A percentile compares a stretch with the other conserved stretches of the same genome.
Evolutionary conservation across 768 basidiomycete genomes (phyloP).

Genomic region (Dacryopinax spathularia): DNA sequence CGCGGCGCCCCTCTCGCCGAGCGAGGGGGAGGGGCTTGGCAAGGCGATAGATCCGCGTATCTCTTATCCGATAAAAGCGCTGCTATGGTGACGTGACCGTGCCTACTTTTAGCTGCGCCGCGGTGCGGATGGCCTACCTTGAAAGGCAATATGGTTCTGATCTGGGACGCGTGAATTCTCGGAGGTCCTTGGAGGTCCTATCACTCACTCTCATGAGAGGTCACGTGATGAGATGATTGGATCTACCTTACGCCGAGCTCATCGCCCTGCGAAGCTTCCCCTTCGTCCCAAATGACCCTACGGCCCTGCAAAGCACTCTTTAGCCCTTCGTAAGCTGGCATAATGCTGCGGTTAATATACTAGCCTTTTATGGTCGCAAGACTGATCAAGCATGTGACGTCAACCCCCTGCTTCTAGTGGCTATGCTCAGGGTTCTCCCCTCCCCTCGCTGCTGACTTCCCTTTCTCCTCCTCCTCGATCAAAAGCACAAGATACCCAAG

Average conservation of each 20-base stretch:
- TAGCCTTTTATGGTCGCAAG: too few relatives aligned
- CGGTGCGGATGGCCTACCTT: too few relatives aligned
- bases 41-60: constrained; percentile 1
- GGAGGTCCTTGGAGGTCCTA: background rate
- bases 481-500: background rate
- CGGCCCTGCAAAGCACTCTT: too few relatives aligned
- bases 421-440: background rate
- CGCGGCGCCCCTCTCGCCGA: background rate
- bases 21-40: too few relatives aligned
- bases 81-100: background rate
- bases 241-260: background rate
- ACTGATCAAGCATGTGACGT: too few relatives aligned
- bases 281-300: too few relatives aligned
- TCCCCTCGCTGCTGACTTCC: background rate
- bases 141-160: too few relatives aligned
- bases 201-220: background rate
- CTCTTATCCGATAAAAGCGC: background rate
- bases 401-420: background rate
- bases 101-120: too few relatives aligned
- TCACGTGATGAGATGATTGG: background rate
- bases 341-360: too few relatives aligned
- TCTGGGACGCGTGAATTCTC: too few relatives aligned
- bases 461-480: background rate
- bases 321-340: too few relatives aligned
- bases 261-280: too few relatives aligned